Conservation (phyloP, 164 flowering plant genomes). For the Umbilicus rupestris region DNA sequence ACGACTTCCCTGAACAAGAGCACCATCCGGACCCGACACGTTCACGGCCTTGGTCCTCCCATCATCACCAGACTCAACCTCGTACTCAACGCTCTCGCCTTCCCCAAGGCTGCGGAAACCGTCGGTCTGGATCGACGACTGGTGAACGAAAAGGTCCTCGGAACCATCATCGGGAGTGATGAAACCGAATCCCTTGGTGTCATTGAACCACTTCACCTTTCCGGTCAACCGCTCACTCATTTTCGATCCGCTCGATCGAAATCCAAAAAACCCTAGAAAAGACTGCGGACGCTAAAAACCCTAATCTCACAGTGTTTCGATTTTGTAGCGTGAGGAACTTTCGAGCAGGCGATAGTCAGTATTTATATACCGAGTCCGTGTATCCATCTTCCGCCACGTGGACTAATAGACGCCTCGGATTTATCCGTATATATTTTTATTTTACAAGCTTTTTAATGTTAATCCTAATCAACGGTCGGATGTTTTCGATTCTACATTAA, state of each 20-base stretch:
- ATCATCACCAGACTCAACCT: slow-evolving; percentile 2
- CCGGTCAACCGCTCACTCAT: slow-evolving; percentile 4
- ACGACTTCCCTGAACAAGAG: slow-evolving; percentile 1
- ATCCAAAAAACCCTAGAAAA: not conserved
- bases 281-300: not conserved
- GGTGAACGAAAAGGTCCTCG: not conserved
- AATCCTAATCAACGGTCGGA: not conserved
- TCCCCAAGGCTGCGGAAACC: not conserved
- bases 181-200: slow-evolving; percentile 4
- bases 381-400: not conserved
- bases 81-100: slow-evolving; percentile 4
- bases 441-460: not conserved
- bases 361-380: not conserved
- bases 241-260: not conserved
- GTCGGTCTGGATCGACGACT: slow-evolving; percentile 1
- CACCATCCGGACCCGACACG: slow-evolving; percentile 1
- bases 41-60: not conserved
- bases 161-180: slow-evolving; percentile 7
- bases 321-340: not conserved
- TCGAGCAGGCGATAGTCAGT: not conserved
- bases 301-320: not conserved
- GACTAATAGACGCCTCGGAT: not conserved
- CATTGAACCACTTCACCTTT: slow-evolving; percentile 8
- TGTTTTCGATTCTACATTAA: not conserved
- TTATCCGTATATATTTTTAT: not conserved